phyloP scores from a whole-genome alignment of 1,139 yeast genomes.

The Trichomonascaceae sp. region DNA sequence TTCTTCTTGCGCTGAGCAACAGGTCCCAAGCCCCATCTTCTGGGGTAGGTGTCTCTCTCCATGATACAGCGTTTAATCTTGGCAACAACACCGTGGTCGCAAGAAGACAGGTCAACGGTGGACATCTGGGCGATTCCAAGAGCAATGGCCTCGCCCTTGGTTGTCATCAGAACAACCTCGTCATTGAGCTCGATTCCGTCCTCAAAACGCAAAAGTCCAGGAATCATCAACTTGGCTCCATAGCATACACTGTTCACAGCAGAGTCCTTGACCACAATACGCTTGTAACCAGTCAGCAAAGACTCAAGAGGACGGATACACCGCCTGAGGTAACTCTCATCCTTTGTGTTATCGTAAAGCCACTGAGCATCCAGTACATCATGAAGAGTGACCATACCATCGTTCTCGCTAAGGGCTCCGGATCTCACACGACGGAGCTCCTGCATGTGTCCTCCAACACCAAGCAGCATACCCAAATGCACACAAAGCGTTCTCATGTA shows the following conservation, averaged over 20 bases:
- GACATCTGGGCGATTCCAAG: conserved; percentile 99
- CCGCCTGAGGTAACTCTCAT: conserved; percentile 87
- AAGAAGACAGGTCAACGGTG: conserved; percentile 87
- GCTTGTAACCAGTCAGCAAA: conserved; percentile 83
- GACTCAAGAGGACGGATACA: conserved; percentile 94
- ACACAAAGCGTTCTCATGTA: conserved; percentile 99
- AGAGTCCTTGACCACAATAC: conserved; percentile 94
- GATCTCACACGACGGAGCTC: conserved; percentile 98
- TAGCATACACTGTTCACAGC: conserved; percentile 98
- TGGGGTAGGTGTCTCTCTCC: conserved; percentile 98
- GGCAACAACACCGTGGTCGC: conserved; percentile 98
- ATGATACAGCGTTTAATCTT: conserved; percentile 97
- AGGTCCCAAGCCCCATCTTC: conserved; percentile 99
- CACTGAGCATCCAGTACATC: conserved; percentile 98
- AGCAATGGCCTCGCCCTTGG: conserved; percentile 99
- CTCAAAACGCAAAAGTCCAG: conserved; percentile 94
- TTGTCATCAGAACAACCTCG: conserved; percentile 95
- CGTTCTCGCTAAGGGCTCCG: conserved; percentile 86
- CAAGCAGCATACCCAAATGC: conserved; percentile 93
- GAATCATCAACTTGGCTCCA: conserved; percentile 98
- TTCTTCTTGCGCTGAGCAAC: conserved; percentile 98
- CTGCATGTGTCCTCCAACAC: conserved; percentile 99
- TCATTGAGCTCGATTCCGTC: conserved; percentile 95
- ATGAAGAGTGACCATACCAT: conserved; percentile 87
- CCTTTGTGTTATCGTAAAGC: conserved; percentile 93